A percentile compares a stretch with the other conserved stretches of the same genome.
phyloP scores from a whole-genome alignment of 805 yeast species.

The Barnettozyma wickerhamii region DNA sequence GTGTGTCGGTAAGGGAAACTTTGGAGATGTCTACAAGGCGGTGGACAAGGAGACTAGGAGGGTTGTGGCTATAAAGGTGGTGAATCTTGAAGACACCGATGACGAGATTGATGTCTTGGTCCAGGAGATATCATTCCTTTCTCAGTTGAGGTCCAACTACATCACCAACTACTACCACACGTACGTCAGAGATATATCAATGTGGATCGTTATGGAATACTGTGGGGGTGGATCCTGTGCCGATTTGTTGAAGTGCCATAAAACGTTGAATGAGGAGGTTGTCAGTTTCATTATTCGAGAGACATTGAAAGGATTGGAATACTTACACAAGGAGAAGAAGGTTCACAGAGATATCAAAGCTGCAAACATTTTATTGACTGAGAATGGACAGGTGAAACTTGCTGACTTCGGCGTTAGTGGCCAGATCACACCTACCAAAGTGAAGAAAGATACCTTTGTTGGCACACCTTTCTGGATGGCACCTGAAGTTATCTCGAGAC shows the following conservation, averaged over 20 bases:
- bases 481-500: constrained; percentile 77
- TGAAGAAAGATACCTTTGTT: constrained; percentile 71
- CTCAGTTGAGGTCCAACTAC: constrained; percentile 53
- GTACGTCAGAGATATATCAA: constrained; percentile 54
- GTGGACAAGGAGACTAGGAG: constrained; percentile 27
- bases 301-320: constrained; percentile 65
- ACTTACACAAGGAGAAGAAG: constrained; percentile 68
- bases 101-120: constrained; percentile 70
- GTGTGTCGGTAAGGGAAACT: constrained; percentile 79
- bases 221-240: constrained; percentile 94
- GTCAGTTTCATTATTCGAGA: constrained; percentile 61
- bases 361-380: constrained; percentile 78
- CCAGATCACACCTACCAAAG: constrained; percentile 60
- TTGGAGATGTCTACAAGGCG: constrained; percentile 82
- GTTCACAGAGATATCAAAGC: constrained; percentile 91
- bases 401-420: constrained; percentile 96
- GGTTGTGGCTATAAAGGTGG: constrained; percentile 80
- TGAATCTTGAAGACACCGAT: constrained; percentile 72
- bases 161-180: constrained; percentile 68
- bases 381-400: constrained; percentile 64
- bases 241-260: constrained; percentile 58
- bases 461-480: constrained; percentile 99
- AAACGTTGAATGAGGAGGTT: constrained; percentile 50
- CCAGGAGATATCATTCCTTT: constrained; percentile 75
- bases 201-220: constrained; percentile 93